A percentile compares a stretch with the other conserved stretches of the same genome.
Evolutionary conservation across 192 early-diverging fungal genomes (phyloP).

Genomic region (Coemansia sp.): DNA sequence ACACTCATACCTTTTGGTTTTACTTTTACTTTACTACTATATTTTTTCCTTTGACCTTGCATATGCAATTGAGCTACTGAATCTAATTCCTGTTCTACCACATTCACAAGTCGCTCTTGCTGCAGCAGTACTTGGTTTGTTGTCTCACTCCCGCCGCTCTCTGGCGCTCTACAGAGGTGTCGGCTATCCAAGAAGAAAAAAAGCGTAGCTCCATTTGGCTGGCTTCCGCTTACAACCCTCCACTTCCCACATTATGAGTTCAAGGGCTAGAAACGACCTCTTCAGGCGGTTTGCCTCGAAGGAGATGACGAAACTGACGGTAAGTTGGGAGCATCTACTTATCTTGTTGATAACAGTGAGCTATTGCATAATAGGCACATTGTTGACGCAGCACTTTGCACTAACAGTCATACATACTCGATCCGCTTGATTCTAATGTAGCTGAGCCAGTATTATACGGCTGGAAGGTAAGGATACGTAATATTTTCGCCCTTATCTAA

Average conservation of each 20-base stretch:
- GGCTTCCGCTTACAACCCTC: neutral
- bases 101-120: neutral
- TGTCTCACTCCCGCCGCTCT: neutral
- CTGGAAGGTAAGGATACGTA: conserved; percentile 32
- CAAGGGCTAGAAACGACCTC: conserved; percentile 25
- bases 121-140: neutral
- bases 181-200: neutral
- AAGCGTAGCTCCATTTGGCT: neutral
- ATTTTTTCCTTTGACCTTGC: neutral
- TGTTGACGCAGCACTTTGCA: neutral
- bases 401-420: neutral
- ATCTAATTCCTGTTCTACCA: neutral
- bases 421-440: conserved; percentile 13
- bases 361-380: neutral
- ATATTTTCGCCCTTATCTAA: neutral
- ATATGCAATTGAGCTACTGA: neutral
- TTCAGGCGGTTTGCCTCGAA: conserved; percentile 50
- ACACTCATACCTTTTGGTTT: neutral
- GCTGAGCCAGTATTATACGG: conserved; percentile 52
- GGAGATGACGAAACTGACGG: conserved; percentile 51
- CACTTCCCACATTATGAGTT: conserved; percentile 9
- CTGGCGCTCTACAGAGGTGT: neutral
- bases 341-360: neutral
- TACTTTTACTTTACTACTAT: neutral
- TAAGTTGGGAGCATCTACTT: conserved; percentile 13